These are phyloP conservation scores for Naganishia randhawae DNA, from an alignment of 768 basidiomycete species.

Conservation along the genomic window DNA sequence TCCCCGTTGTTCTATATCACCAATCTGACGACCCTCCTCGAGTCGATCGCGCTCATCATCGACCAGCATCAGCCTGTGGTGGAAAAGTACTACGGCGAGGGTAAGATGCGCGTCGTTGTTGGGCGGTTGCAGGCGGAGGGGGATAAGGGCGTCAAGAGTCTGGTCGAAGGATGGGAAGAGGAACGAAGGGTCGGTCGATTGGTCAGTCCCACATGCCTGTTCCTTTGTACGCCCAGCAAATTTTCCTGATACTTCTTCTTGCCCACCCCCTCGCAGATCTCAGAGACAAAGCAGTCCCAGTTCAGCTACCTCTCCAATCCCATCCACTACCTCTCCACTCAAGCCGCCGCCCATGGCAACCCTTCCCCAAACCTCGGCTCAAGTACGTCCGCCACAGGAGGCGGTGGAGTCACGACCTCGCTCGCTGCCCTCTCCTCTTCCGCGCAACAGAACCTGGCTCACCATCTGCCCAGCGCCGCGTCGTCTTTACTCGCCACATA, in stretches of 20 bases:
- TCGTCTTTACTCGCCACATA: slow-evolving; percentile 43
- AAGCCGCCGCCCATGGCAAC: not conserved
- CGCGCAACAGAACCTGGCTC: slow-evolving; percentile 38
- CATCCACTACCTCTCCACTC: slow-evolving; percentile 17
- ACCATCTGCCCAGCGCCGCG: slow-evolving; percentile 41
- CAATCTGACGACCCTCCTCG: slow-evolving; percentile 83
- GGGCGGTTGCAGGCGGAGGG: slow-evolving; percentile 72
- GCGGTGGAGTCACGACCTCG: slow-evolving; percentile 38
- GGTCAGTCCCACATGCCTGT: slow-evolving; percentile 32
- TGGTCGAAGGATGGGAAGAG: slow-evolving; percentile 84
- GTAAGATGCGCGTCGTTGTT: slow-evolving; percentile 79
- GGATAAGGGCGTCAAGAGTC: slow-evolving; percentile 71
- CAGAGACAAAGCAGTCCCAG: slow-evolving; percentile 47
- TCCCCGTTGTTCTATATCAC: slow-evolving; percentile 89
- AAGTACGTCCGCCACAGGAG: not conserved
- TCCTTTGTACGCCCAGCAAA: too few relatives aligned
- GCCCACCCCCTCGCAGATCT: too few relatives aligned
- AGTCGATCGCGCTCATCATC: slow-evolving; percentile 90
- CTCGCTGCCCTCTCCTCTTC: slow-evolving; percentile 32
- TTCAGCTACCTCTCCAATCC: slow-evolving; percentile 45
- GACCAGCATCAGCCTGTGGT: slow-evolving; percentile 97
- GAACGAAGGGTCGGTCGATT: slow-evolving; percentile 71
- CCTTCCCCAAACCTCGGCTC: not conserved
- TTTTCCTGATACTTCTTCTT: too few relatives aligned
- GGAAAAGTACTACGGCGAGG: slow-evolving; percentile 91